Evolutionary conservation across 306 rosid species (phyloP).

Genomic region (Lupinus albus): DNA sequence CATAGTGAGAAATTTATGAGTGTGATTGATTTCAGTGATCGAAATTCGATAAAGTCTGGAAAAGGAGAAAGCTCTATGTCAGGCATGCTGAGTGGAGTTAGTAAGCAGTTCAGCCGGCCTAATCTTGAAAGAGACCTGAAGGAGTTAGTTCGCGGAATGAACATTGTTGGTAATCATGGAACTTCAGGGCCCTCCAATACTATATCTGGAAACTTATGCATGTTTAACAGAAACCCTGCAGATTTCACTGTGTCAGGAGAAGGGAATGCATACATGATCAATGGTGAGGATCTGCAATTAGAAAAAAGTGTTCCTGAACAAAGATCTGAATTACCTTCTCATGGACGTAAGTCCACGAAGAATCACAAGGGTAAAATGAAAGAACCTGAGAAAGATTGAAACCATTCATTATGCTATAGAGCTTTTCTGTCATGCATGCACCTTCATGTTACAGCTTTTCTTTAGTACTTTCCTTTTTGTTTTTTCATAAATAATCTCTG

Average conservation of each 20-base stretch:
- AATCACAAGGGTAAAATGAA: too few relatives aligned
- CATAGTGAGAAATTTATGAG: constrained; percentile 36
- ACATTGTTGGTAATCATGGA: constrained; percentile 38
- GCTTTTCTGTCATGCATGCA: too few relatives aligned
- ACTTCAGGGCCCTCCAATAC: constrained; percentile 37
- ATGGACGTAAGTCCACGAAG: too few relatives aligned
- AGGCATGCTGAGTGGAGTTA: constrained; percentile 38
- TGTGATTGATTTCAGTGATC: constrained; percentile 40
- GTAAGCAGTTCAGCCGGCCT: constrained; percentile 32
- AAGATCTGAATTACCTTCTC: too few relatives aligned
- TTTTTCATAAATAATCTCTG: too few relatives aligned
- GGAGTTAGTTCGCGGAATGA: not conserved
- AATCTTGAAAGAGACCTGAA: constrained; percentile 21
- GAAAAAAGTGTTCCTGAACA: constrained; percentile 26
- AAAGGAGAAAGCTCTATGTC: constrained; percentile 44
- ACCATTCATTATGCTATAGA: too few relatives aligned
- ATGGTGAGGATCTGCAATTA: constrained; percentile 61
- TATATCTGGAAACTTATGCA: constrained; percentile 37
- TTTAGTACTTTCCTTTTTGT: too few relatives aligned
- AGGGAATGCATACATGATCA: constrained; percentile 63
- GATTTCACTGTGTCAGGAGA: constrained; percentile 59
- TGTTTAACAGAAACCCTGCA: constrained; percentile 67
- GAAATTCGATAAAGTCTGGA: constrained; percentile 42
- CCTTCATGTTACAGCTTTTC: too few relatives aligned
- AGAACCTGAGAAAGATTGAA: too few relatives aligned